Evolutionary conservation across 2,329 filamentous ascomycete genomes (phyloP).

Genomic region (Claviceps cyperi): DNA sequence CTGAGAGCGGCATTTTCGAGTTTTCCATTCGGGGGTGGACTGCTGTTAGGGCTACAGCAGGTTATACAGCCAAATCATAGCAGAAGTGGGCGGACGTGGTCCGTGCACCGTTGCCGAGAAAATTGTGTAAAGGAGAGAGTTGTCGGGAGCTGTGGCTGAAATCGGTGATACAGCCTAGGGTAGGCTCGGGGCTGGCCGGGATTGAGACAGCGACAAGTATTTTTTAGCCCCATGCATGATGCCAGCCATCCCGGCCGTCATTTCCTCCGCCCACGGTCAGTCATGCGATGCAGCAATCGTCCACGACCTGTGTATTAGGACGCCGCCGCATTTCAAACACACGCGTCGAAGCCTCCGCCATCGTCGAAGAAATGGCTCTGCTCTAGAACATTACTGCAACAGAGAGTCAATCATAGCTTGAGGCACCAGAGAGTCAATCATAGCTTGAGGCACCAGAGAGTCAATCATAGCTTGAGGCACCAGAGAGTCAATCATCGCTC

Average conservation of each 20-base stretch:
- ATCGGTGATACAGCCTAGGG: too few species aligned
- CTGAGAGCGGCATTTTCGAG: too few species aligned
- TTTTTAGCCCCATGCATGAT: not conserved
- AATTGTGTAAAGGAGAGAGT: too few species aligned
- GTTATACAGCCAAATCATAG: too few species aligned
- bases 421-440: not conserved
- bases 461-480: slow-evolving; percentile 3
- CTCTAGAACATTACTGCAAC: slow-evolving; percentile 1
- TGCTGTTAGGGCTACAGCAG: too few species aligned
- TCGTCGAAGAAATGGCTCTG: slow-evolving; percentile 8
- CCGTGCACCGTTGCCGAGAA: too few species aligned
- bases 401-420: slow-evolving; percentile 4
- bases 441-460: not conserved
- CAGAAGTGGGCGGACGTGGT: too few species aligned
- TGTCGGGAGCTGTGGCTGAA: too few species aligned
- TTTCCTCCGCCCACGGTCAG: not conserved
- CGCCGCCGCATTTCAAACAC: not conserved
- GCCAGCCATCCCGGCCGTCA: not conserved
- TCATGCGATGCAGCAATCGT: not conserved
- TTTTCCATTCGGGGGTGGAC: too few species aligned
- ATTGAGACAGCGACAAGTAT: not conserved
- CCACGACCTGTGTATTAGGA: not conserved
- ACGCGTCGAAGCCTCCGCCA: not conserved
- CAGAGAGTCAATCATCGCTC: slow-evolving; percentile 4
- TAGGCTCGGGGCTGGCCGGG: too few species aligned